Evolutionary conservation across 805 yeast genomes (phyloP), one percentile per base, ranked within the genome.

Genomic region (Lachancea kluyveri): DNA sequence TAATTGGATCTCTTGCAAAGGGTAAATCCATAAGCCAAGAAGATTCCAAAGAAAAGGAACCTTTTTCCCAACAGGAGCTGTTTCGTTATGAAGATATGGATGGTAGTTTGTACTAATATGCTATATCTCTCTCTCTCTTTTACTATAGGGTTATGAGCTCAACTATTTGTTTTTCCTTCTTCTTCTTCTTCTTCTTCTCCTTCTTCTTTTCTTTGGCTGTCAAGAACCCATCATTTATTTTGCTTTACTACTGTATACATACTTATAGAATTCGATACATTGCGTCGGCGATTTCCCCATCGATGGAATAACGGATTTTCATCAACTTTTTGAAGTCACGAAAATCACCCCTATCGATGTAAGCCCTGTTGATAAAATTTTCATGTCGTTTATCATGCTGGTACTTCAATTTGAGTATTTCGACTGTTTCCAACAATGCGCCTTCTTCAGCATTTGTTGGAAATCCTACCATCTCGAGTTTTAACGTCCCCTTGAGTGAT

Each of bases 1-100:
- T 71, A 59, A 59, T 74, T 22, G 76, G 70, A 10, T 64, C 59
- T 30, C 58, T 73, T 32, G 57, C 56, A 5, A 60, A 51, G 29
- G 24, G 28, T 14, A 33, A 24, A 7, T 19, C 19, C n/a, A n/a
- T n/a, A n/a, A n/a, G n/a, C n/a, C n/a, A n/a, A n/a, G n/a, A n/a
- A n/a, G n/a, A n/a, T n/a, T n/a, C n/a, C n/a, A n/a, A n/a, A 51
- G 52, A 45, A 49, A 51, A 7, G 13, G 29, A 21, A 19, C 40
- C 29, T 7, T 35, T 20, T 23, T 22, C 19, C 8, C 33, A 31
- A 18, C 31, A 29, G 9, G 20, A 29, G 14, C 17, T 40, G 5
- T 42, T 34, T 18, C 41, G 31, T 15, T 41, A 35, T 23, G 45
- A 31, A 18, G n/a, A 31, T 14, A 29, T 20, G 20, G 32, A 31